Conservation (phyloP, 106 monocot species). For the Acorus gramineus region DNA sequence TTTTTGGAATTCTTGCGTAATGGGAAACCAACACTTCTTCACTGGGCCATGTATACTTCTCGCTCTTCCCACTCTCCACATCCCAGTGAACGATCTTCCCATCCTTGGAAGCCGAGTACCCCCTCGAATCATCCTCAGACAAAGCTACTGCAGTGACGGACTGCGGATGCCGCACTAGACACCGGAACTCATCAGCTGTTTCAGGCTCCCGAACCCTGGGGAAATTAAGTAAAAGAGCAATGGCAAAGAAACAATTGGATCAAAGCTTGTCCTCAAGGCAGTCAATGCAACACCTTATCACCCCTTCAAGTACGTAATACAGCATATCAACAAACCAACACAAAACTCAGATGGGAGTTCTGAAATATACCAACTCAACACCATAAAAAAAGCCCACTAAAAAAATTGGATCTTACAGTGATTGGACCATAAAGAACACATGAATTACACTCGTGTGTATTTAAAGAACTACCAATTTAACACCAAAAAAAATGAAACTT, state of each 20-base stretch:
- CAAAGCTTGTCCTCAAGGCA: not conserved
- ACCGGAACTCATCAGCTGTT: constrained; percentile 31
- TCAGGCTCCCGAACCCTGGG: constrained; percentile 51
- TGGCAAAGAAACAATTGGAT: not conserved
- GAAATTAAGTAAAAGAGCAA: not conserved
- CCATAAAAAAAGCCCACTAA: too few species aligned
- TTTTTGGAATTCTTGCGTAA: constrained; percentile 40
- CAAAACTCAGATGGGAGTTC: too few species aligned
- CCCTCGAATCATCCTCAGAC: constrained; percentile 59
- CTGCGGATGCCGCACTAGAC: constrained; percentile 59
- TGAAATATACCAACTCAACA: too few species aligned
- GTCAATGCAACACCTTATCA: too few species aligned
- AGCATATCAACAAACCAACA: too few species aligned
- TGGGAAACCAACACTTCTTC: constrained; percentile 68
- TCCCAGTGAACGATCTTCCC: constrained; percentile 87
- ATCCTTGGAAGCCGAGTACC: constrained; percentile 93
- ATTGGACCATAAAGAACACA: too few species aligned
- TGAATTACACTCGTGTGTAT: too few species aligned
- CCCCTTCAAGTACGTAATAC: too few species aligned
- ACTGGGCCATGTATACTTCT: constrained; percentile 79
- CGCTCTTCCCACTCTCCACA: constrained; percentile 71
- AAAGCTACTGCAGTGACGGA: constrained; percentile 73
- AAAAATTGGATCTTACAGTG: too few species aligned
- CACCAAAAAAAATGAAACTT: too few species aligned
- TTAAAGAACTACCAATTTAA: too few species aligned